phyloP scores from a whole-genome alignment of 2,329 filamentous ascomycete species.

The Alternaria triticimaculans region DNA sequence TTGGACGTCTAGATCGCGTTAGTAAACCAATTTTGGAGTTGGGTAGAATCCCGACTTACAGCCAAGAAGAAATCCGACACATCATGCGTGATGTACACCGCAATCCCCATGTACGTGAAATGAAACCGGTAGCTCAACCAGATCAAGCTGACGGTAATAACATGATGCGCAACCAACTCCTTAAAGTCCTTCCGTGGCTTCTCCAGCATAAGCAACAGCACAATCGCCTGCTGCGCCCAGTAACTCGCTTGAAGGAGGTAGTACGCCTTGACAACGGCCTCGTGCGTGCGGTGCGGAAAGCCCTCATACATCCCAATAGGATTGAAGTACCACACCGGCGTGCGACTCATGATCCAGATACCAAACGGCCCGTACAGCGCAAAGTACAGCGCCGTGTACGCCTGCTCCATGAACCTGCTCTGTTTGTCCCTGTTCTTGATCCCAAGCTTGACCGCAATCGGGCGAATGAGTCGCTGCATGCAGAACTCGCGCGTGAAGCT shows the following conservation, averaged over 20 bases:
- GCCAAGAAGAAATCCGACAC: slow-evolving; percentile 96
- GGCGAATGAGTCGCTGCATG: slow-evolving; percentile 88
- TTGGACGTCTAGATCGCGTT: slow-evolving; percentile 74
- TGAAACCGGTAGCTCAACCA: slow-evolving; percentile 91
- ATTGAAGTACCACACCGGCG: slow-evolving; percentile 97
- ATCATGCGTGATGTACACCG: slow-evolving; percentile 94
- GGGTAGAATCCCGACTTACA: slow-evolving; percentile 58
- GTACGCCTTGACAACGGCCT: slow-evolving; percentile 88
- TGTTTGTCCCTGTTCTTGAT: slow-evolving; percentile 79
- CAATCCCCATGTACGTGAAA: slow-evolving; percentile 92
- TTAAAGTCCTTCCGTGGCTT: slow-evolving; percentile 95
- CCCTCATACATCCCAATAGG: slow-evolving; percentile 86
- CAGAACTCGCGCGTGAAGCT: slow-evolving; percentile 95
- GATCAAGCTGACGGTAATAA: slow-evolving; percentile 86
- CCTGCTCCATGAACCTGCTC: slow-evolving; percentile 92
- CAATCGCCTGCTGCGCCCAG: slow-evolving; percentile 94
- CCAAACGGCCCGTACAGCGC: slow-evolving; percentile 80
- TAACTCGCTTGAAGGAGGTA: slow-evolving; percentile 94
- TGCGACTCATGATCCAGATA: slow-evolving; percentile 87
- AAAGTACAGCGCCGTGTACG: slow-evolving; percentile 94
- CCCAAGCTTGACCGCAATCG: slow-evolving; percentile 72
- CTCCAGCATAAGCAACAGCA: slow-evolving; percentile 84
- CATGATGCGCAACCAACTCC: slow-evolving; percentile 89
- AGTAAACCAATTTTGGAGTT: not conserved
- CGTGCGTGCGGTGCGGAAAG: slow-evolving; percentile 84